A percentile compares a stretch with the other conserved stretches of the same genome.
Conservation (phyloP, 2,329 filamentous ascomycete genomes). For the Scytalidium lignicola region DNA sequence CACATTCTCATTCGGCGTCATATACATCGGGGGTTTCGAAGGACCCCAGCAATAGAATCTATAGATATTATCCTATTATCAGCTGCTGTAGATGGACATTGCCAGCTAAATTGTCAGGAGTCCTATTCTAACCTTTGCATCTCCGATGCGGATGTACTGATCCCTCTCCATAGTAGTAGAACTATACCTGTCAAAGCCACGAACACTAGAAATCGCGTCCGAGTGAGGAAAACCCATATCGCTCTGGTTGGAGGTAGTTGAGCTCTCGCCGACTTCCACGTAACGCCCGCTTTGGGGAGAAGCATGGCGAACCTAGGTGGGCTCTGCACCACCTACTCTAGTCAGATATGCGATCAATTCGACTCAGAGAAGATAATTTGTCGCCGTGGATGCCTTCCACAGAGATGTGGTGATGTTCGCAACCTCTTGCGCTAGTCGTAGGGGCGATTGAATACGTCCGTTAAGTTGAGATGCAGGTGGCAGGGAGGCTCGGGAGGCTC, state of each 20-base stretch:
- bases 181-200: slow-evolving; percentile 65
- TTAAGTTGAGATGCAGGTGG: slow-evolving; percentile 10
- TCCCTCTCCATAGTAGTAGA: slow-evolving; percentile 81
- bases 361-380: slow-evolving; percentile 12
- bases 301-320: slow-evolving; percentile 61
- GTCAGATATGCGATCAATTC: slow-evolving; percentile 21
- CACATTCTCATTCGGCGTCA: slow-evolving; percentile 85
- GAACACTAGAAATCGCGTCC: slow-evolving; percentile 72
- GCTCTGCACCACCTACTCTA: slow-evolving; percentile 33
- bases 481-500: slow-evolving; percentile 7
- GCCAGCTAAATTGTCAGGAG: slow-evolving; percentile 3
- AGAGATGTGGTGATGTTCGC: slow-evolving; percentile 9
- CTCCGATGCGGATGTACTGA: slow-evolving; percentile 73
- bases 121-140: slow-evolving; percentile 70
- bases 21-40: slow-evolving; percentile 90
- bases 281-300: slow-evolving; percentile 82
- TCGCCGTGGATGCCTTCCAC: slow-evolving; percentile 5
- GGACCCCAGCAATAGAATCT: slow-evolving; percentile 99
- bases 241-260: slow-evolving; percentile 73
- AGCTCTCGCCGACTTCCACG: slow-evolving; percentile 85
- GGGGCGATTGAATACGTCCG: slow-evolving; percentile 14
- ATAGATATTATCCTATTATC: slow-evolving; percentile 16
- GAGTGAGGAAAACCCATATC: slow-evolving; percentile 64
- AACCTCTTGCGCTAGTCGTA: slow-evolving; percentile 8
- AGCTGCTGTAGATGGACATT: background rate